Base-by-base conservation (phyloP, 306 rosid genomes). In the Begonia fuchsioides region DNA sequence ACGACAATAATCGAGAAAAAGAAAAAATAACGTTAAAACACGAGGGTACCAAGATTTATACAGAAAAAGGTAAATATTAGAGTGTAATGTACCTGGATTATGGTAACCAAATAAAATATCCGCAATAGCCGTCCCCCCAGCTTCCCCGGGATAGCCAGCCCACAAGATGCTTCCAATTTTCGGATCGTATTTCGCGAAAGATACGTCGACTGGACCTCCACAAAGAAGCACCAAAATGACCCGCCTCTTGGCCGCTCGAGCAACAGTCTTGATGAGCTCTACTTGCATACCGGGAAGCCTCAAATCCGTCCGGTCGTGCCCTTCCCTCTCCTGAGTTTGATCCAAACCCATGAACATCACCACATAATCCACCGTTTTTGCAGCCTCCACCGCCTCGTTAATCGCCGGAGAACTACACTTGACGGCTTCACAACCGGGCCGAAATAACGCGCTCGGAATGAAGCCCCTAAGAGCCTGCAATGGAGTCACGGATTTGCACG, bases 111-210 rank as follows among this genome's bases (percentile, higher is more conserved):
- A 90, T 61, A 90, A 75, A 49, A 90, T 68, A 49, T 82, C 68
- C 7, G 95, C 85, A 59, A 90, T 63, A 2, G 98, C 98, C 52
- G 57, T 53, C 49, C 90, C 94, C 48, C 98, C 98, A 39, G 72
- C 72, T 69, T 85, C 74, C 8, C 98, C 95, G 0, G 95, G 95
- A 75, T 90, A 90, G 64, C 98, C 98, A 50, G 93, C 98, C 98
- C 95, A 90, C 44, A 90, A 47, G 61, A 90, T 90, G 60, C 98
- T 68, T 56, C 98, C 94, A 19, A 90, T 50, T 57, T 69, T 78
- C 52, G 52, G 8, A 46, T 81, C 46, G 67, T 62, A 9, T 72
- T 85, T 90, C 3, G 93, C 85, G 5, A 66, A 70, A 68, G 87
- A 68, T 44, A 85, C 69, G 72, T 90, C 98, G 6, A 90, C 47